These are phyloP conservation scores for Spongospora subterranea DNA, from an alignment of 208 protist species.

Conservation along the genomic window DNA sequence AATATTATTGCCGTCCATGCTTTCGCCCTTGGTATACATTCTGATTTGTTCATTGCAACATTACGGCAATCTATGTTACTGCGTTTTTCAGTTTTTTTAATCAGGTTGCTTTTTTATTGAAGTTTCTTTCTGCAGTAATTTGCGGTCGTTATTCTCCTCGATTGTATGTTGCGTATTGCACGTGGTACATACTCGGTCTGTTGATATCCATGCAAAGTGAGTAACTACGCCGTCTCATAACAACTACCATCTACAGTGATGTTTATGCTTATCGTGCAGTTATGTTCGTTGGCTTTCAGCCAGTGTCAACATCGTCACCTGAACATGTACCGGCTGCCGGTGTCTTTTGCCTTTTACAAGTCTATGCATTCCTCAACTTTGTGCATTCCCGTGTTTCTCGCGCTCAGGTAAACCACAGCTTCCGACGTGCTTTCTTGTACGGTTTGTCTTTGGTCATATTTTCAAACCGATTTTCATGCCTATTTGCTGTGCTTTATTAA, in stretches of 20 bases:
- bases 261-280: conserved; percentile 60
- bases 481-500: no score
- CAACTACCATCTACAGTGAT: no score
- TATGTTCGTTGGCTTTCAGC: conserved; percentile 88
- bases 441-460: not conserved
- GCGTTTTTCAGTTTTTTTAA: no score
- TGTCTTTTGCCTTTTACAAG: conserved; percentile 83
- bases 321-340: conserved; percentile 91
- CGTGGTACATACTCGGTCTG: conserved; percentile 91
- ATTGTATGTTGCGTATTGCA: conserved; percentile 90
- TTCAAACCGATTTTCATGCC: no score
- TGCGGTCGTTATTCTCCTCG: conserved; percentile 81
- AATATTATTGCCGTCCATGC: conserved; percentile 95
- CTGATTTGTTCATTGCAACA: not conserved
- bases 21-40: conserved; percentile 68
- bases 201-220: conserved; percentile 85
- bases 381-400: conserved; percentile 70
- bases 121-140: conserved; percentile 79
- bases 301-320: conserved; percentile 84
- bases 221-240: not conserved
- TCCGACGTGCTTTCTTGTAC: not conserved
- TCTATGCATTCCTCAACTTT: conserved; percentile 74
- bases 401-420: conserved; percentile 64
- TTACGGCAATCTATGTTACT: no score
- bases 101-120: no score